Percentiles rank a stretch among this genome's conserved stretches.
These are phyloP conservation scores for Kodamaea sp. DNA, from an alignment of 1,139 yeast species.

Conservation along the genomic window DNA sequence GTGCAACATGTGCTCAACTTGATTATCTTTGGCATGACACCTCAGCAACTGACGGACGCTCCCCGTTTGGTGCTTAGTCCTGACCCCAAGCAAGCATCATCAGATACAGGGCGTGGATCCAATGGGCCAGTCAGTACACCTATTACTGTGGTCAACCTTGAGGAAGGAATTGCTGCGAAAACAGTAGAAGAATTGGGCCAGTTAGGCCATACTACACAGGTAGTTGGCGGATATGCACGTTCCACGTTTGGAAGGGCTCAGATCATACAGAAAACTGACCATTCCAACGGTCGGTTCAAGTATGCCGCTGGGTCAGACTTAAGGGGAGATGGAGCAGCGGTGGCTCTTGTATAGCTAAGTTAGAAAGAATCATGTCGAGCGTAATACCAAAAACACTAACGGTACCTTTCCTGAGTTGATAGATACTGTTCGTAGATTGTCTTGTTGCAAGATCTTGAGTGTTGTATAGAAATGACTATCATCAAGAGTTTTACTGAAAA, in stretches of 20 bases:
- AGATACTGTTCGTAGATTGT: too few relatives aligned
- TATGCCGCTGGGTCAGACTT: constrained; percentile 76
- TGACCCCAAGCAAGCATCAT: constrained; percentile 39
- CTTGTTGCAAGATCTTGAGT: too few relatives aligned
- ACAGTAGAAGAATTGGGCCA: constrained; percentile 44
- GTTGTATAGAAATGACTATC: too few relatives aligned
- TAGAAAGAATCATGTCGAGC: too few relatives aligned
- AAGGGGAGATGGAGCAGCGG: constrained; percentile 81
- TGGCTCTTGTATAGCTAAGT: too few relatives aligned
- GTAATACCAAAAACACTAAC: too few relatives aligned
- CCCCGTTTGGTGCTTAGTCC: constrained; percentile 71
- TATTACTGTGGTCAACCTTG: constrained; percentile 61
- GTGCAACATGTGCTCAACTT: constrained; percentile 74
- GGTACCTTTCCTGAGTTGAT: too few relatives aligned
- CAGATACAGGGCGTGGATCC: constrained; percentile 60
- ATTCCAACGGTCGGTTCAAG: constrained; percentile 39
- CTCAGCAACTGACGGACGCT: constrained; percentile 76
- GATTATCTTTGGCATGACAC: constrained; percentile 61
- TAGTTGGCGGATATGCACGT: constrained; percentile 50
- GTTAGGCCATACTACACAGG: constrained; percentile 60
- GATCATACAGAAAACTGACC: constrained; percentile 52
- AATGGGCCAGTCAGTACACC: constrained; percentile 67
- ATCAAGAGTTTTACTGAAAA: too few relatives aligned
- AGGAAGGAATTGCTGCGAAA: constrained; percentile 56
- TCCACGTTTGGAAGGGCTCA: constrained; percentile 71